These are phyloP conservation scores for Colletotrichum sp. DNA, from an alignment of 2,329 filamentous ascomycete genomes.

Conservation along the genomic window DNA sequence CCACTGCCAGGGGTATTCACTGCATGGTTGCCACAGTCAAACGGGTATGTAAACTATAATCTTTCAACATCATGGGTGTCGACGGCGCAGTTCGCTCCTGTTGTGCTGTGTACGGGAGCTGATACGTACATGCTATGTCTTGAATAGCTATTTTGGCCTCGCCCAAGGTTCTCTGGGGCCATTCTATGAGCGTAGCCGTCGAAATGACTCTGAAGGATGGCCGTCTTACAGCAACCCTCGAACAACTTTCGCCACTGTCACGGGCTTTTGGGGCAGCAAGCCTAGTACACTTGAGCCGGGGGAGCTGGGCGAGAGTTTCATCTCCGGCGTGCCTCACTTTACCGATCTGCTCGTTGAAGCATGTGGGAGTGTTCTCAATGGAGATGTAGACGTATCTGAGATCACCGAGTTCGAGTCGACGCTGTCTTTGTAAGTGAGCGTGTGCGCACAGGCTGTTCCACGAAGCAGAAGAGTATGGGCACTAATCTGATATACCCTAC, in stretches of 20 bases:
- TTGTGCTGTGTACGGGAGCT: not conserved
- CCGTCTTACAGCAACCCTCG: not conserved
- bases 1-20: not conserved
- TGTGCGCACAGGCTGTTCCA: not conserved
- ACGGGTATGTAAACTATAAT: not conserved
- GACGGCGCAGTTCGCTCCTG: not conserved
- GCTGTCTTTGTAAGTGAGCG: not conserved
- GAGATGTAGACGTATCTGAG: not conserved
- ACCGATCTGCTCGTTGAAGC: not conserved
- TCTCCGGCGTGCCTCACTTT: constrained; percentile 72
- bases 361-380: not conserved
- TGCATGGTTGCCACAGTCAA: not conserved
- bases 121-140: not conserved
- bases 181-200: not conserved
- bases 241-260: not conserved
- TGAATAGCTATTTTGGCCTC: not conserved
- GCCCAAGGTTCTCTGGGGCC: not conserved
- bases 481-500: not conserved
- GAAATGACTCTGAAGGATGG: not conserved
- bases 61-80: not conserved
- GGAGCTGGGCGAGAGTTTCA: constrained; percentile 63
- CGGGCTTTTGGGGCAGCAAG: not conserved
- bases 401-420: not conserved
- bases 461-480: not conserved
- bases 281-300: not conserved